phyloP scores from a whole-genome alignment of 2,329 filamentous ascomycete genomes.

The Ophiocordyceps camponoti-rufipedis region DNA sequence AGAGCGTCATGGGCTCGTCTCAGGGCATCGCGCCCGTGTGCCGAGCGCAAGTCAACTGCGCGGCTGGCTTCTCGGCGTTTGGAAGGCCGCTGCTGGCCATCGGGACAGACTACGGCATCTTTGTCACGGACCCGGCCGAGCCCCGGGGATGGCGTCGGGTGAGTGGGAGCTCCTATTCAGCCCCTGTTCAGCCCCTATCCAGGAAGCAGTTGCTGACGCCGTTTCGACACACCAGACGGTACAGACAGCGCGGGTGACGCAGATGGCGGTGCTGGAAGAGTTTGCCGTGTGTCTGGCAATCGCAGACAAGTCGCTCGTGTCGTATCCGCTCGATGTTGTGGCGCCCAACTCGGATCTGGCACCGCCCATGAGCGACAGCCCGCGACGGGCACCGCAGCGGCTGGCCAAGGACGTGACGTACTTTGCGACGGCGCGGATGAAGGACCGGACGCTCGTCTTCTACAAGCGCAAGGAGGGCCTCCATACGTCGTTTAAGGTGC shows the following conservation, averaged over 20 bases:
- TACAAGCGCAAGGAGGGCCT: slow-evolving; percentile 93
- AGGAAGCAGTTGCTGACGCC: background rate
- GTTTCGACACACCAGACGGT: slow-evolving; percentile 40
- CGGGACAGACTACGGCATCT: slow-evolving; percentile 89
- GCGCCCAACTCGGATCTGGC: slow-evolving; percentile 44
- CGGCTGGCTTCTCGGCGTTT: slow-evolving; percentile 71
- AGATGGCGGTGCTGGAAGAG: slow-evolving; percentile 87
- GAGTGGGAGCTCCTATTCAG: slow-evolving; percentile 17
- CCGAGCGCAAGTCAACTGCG: slow-evolving; percentile 76
- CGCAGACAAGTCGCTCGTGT: slow-evolving; percentile 77
- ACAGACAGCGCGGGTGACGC: slow-evolving; percentile 59
- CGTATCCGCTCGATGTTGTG: slow-evolving; percentile 82
- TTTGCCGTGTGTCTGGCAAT: slow-evolving; percentile 87
- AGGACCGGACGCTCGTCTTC: slow-evolving; percentile 83
- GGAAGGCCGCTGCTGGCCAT: slow-evolving; percentile 81
- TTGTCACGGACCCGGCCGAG: slow-evolving; percentile 71
- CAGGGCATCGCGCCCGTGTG: slow-evolving; percentile 63
- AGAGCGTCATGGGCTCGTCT: slow-evolving; percentile 53
- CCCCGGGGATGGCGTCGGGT: slow-evolving; percentile 83
- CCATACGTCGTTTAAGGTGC: slow-evolving; percentile 87
- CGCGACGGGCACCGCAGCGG: slow-evolving; percentile 76
- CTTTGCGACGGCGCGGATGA: slow-evolving; percentile 92
- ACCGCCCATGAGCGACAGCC: slow-evolving; percentile 48
- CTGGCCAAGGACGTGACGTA: slow-evolving; percentile 88
- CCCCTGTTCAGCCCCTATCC: no score